A percentile compares a stretch with the other conserved stretches of the same genome.
Evolutionary conservation across 352 stramenopile species (phyloP).

Genomic region (Globisporangium paroecandrum): DNA sequence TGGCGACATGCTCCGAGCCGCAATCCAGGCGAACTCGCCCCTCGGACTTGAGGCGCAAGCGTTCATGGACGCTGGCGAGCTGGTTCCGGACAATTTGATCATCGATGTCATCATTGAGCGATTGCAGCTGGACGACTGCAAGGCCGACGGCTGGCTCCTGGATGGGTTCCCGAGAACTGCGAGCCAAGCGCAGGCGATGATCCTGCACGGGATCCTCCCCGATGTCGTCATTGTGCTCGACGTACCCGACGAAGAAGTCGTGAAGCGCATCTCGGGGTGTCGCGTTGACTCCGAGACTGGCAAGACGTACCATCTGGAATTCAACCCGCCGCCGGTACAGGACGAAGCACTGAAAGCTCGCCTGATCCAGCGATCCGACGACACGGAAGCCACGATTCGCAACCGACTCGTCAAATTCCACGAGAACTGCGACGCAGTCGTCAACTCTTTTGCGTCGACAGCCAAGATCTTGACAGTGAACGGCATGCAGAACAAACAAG

Average conservation of each 20-base stretch:
- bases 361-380: conserved; percentile 88
- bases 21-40: conserved; percentile 49
- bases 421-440: conserved; percentile 56
- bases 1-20: conserved; percentile 87
- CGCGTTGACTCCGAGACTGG: conserved; percentile 93
- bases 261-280: conserved; percentile 94
- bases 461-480: conserved; percentile 42
- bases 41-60: conserved; percentile 34
- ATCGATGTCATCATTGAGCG: conserved; percentile 59
- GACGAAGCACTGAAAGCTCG: conserved; percentile 61
- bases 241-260: conserved; percentile 93
- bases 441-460: conserved; percentile 31
- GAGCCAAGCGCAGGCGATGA: conserved; percentile 77
- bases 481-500: conserved; percentile 43
- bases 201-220: conserved; percentile 78
- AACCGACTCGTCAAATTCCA: conserved; percentile 88
- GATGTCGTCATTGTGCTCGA: conserved; percentile 92
- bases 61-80: conserved; percentile 44
- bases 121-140: conserved; percentile 79
- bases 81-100: conserved; percentile 48
- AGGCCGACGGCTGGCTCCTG: conserved; percentile 82
- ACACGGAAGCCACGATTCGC: conserved; percentile 91
- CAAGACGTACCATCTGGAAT: conserved; percentile 96
- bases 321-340: conserved; percentile 87
- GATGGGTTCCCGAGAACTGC: conserved; percentile 91